These are phyloP conservation scores for Forsythia viridissima DNA, from an alignment of 257 asterid genomes.

Conservation along the genomic window DNA sequence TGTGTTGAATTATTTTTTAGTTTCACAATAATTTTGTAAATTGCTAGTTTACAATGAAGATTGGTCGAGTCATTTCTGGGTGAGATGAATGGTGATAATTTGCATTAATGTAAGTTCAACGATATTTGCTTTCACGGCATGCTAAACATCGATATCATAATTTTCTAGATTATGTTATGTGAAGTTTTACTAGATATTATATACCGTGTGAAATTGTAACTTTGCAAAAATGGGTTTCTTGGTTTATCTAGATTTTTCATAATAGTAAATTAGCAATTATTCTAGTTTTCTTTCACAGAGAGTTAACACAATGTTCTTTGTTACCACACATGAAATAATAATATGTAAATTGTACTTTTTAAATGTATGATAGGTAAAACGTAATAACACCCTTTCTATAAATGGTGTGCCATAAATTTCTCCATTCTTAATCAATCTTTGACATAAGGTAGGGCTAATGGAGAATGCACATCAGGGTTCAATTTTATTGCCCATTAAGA, in stretches of 20 bases:
- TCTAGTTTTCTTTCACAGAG: neutral
- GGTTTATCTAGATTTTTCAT: neutral
- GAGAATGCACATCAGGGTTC: neutral
- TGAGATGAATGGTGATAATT: neutral
- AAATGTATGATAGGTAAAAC: neutral
- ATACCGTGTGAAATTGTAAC: neutral
- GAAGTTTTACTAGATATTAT: neutral
- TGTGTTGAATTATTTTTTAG: neutral
- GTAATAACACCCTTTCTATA: neutral
- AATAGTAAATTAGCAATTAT: neutral
- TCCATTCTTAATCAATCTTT: neutral
- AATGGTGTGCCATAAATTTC: neutral
- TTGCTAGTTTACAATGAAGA: neutral
- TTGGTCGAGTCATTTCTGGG: neutral
- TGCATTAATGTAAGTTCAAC: neutral
- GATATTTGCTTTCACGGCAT: neutral
- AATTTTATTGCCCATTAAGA: neutral
- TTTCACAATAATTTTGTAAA: neutral
- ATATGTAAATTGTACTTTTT: neutral
- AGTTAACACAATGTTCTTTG: neutral
- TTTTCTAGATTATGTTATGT: neutral
- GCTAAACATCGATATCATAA: neutral
- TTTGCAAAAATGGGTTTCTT: neutral
- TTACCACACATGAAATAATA: neutral
- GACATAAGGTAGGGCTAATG: neutral